Evolutionary conservation across 805 yeast species (phyloP), one percentile per base, ranked within the genome.

Genomic region (Komagataella ulmi): DNA sequence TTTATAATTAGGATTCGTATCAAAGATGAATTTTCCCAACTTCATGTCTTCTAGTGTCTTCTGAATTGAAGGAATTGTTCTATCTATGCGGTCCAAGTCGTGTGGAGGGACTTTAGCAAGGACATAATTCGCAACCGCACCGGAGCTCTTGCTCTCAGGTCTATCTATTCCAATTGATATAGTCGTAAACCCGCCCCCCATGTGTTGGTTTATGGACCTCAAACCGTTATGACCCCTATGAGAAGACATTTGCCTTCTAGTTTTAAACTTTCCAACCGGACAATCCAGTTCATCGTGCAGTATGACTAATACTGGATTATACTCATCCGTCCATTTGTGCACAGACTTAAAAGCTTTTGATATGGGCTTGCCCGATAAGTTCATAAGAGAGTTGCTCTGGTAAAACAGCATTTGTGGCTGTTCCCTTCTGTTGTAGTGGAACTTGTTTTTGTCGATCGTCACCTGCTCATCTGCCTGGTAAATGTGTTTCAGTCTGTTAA

Each of bases 151-250:
- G 5, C 67, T 59, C 6, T 64, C 66, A 0, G 90, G 84, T 51
- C 85, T 70, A 1, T 88, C 95, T 14, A 90, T 85, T 0, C 97
- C 97, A 7, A 89, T 70, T 17, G 84, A 78, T 12, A 89, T 61
- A 50, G 87, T 77, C n/a, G 78, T 72, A 60, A 82, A 87, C 17
- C 70, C 72, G 43, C 71, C 69, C 0, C 83, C 82, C 44, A 75
- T 62, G 6, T 63, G 56, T 47, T 74, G 75, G 17, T 45, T 21
- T 3, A 90, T 74, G 45, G 84, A 77, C 54, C 75, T 74, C 24
- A 90, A 69, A 0, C 97, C 97, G 60, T 88, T 88, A 59, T 90
- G 98, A 0, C 96, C 97, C 47, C 93, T 70, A 14, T 81, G 73
- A 46, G 87, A 77, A 0, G 83, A 71, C 1, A 79, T 76, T 12